Conservation (phyloP, 805 yeast species). For the Candida sanyiensis region DNA sequence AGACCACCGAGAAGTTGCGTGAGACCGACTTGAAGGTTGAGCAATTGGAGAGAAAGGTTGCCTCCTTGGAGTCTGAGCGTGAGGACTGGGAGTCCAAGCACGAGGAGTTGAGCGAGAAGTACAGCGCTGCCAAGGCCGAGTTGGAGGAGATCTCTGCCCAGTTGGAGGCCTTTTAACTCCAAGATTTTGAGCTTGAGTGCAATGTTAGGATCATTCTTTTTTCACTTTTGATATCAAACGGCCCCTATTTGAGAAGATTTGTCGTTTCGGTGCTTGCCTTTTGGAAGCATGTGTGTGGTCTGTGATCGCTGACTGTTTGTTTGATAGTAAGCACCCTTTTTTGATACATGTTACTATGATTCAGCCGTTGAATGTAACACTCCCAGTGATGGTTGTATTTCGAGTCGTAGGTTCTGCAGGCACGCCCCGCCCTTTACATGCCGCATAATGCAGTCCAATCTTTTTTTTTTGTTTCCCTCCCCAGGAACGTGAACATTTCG, state of each 20-base stretch:
- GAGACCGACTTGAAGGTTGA: slow-evolving; percentile 95
- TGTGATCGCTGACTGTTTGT: neutral
- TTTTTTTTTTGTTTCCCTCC: too few species aligned
- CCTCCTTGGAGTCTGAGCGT: slow-evolving; percentile 87
- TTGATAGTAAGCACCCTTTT: neutral
- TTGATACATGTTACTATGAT: neutral
- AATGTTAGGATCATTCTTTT: neutral
- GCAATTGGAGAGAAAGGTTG: slow-evolving; percentile 89
- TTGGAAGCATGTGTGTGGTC: neutral
- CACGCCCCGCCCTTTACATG: too few species aligned
- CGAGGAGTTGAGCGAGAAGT: slow-evolving; percentile 81
- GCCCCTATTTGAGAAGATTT: neutral
- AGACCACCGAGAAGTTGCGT: slow-evolving; percentile 89
- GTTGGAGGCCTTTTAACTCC: slow-evolving; percentile 52
- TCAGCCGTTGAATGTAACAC: neutral
- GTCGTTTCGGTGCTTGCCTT: neutral
- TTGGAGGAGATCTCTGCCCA: slow-evolving; percentile 95
- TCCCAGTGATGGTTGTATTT: too few species aligned
- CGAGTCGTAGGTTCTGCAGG: too few species aligned
- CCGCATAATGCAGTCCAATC: too few species aligned
- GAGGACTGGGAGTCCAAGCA: slow-evolving; percentile 85
- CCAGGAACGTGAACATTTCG: too few species aligned
- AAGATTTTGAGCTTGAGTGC: slow-evolving; percentile 1
- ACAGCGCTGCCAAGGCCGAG: slow-evolving; percentile 82
- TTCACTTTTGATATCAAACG: slow-evolving; percentile 4